Base-by-base conservation (phyloP, 441 rosid species). In the Populus hybrid region DNA sequence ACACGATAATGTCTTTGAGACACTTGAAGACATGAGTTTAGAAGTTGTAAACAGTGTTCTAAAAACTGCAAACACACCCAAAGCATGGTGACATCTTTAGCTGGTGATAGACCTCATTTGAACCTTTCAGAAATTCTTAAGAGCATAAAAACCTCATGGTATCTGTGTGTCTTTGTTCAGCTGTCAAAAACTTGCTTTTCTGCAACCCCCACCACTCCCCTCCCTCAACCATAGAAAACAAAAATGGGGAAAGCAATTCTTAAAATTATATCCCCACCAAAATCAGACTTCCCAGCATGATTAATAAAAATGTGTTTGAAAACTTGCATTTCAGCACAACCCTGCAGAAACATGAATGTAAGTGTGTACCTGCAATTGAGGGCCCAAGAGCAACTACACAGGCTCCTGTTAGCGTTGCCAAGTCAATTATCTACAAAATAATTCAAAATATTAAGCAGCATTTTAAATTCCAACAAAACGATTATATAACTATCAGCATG, bases 341-440 rank as follows among this genome's bases (percentile, higher is more conserved):
- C 16, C 1, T 11, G 23, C 32, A 63, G 50, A 23, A 50, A 14
- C 76, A 34, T 61, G 7, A 54, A 50, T 34, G 54, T 18, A 35
- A 16, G 7, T 11, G n/a, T 24, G 5, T 85, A 95, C 99, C 98
- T 75, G 99, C 98, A 82, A 95, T 83, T 57, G 99, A 90, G 21
- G 97, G 85, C 73, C 99, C 97, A 80, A 95, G 97, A 83, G 98
- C 99, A 82, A 95, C 87, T 35, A 89, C 67, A 2, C 99, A 94
- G 63, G 98, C 98, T 57, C 99, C 98, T 0, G 98, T 95, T 75
- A 95, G 85, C 3, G 99, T 95, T 73, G 97, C 98, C 61, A 95
- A 84, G 90, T 95, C 99, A 81, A 95, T 86, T 77, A 95, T 84
- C 99, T 95, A 86, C 83, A 84, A 79, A 75, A 72, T 8, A 80